Evolutionary conservation across 2,329 filamentous ascomycete species (phyloP).

Genomic region (Colletotrichum navitas): DNA sequence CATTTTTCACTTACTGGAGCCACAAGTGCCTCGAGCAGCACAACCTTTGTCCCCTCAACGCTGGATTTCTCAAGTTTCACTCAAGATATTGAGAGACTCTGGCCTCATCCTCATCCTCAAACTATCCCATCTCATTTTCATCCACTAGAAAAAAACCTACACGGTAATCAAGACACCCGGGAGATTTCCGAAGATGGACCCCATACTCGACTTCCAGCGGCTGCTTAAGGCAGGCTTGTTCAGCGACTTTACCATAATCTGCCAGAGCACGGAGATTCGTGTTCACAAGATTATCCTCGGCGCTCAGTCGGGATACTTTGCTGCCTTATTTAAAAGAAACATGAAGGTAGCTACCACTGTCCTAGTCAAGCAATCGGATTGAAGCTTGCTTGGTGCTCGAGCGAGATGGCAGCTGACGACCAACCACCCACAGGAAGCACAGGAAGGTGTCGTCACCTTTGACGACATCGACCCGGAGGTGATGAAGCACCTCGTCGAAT

Average conservation of each 20-base stretch:
- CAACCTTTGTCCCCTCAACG: not conserved
- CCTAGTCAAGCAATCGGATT: not conserved
- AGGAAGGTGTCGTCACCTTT: not conserved
- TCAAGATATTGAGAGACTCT: no score
- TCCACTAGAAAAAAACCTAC: not conserved
- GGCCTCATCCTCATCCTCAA: not conserved
- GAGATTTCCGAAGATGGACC: not conserved
- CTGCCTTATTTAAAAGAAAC: not conserved
- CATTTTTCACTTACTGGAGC: not conserved
- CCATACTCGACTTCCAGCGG: not conserved
- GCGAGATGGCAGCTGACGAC: not conserved
- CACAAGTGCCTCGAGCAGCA: not conserved
- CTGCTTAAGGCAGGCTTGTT: not conserved
- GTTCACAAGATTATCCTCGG: not conserved
- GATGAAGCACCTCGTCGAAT: constrained; percentile 1
- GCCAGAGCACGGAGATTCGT: not conserved
- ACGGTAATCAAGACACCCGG: not conserved
- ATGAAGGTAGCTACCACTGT: not conserved
- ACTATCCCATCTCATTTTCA: not conserved
- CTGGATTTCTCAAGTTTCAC: not conserved
- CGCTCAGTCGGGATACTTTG: not conserved
- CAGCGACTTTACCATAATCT: constrained; percentile 9
- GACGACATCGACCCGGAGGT: not conserved
- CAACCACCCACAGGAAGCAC: not conserved
- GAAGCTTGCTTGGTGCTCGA: not conserved